phyloP scores from a whole-genome alignment of 2,329 filamentous ascomycete genomes.

The Alternaria sp. region DNA sequence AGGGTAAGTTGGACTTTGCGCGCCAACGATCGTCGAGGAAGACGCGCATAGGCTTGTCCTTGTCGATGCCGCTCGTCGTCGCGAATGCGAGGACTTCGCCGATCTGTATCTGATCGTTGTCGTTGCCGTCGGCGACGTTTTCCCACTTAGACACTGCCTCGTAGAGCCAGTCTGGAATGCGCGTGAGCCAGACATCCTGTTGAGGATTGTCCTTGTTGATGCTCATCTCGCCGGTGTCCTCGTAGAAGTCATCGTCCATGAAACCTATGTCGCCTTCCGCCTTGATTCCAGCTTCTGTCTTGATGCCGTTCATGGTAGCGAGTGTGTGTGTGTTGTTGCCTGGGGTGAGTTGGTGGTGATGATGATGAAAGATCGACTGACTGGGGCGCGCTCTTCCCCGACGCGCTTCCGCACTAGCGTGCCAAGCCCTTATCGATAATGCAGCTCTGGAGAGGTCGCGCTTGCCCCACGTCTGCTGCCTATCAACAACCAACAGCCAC shows the following conservation, averaged over 20 bases:
- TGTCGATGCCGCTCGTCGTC: constrained; percentile 35
- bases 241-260: constrained; percentile 52
- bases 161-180: constrained; percentile 50
- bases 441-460: constrained; percentile 2
- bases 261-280: constrained; percentile 48
- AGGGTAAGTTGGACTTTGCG: constrained; percentile 77
- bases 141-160: constrained; percentile 47
- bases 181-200: constrained; percentile 46
- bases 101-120: constrained; percentile 49
- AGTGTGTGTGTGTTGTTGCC: neutral
- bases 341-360: neutral
- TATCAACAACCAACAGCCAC: neutral
- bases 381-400: constrained; percentile 13
- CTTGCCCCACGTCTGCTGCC: constrained; percentile 19
- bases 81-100: constrained; percentile 43
- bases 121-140: constrained; percentile 42
- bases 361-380: constrained; percentile 15
- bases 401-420: constrained; percentile 22
- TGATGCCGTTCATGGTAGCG: constrained; percentile 49
- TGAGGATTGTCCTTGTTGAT: constrained; percentile 37
- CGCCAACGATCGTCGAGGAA: constrained; percentile 69
- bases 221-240: constrained; percentile 53
- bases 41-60: constrained; percentile 64
- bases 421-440: constrained; percentile 31
- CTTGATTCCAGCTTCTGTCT: constrained; percentile 47